Percentiles rank a stretch among this genome's conserved stretches.
These are phyloP conservation scores for Triglochin maritima DNA, from an alignment of 106 monocot genomes.

Conservation along the genomic window DNA sequence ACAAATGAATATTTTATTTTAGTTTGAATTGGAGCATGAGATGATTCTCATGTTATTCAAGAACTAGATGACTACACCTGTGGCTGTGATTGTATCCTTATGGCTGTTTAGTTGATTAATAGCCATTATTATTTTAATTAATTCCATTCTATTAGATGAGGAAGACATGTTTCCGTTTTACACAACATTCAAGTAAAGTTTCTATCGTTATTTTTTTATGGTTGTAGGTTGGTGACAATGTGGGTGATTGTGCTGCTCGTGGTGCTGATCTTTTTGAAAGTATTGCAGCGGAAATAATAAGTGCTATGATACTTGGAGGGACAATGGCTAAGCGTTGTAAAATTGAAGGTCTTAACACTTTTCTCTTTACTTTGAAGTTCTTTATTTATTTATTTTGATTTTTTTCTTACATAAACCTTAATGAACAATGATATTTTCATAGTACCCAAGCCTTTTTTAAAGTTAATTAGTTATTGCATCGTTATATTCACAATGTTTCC, in stretches of 20 bases:
- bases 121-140: too few species aligned
- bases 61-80: too few species aligned
- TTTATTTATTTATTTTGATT: background rate
- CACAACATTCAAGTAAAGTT: background rate
- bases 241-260: constrained; percentile 99
- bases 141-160: too few species aligned
- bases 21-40: too few species aligned
- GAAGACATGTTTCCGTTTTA: background rate
- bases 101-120: too few species aligned
- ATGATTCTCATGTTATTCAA: too few species aligned
- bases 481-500: too few species aligned
- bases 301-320: constrained; percentile 99
- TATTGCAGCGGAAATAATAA: constrained; percentile 99
- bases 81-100: too few species aligned
- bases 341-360: constrained; percentile 55
- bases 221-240: constrained; percentile 93
- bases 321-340: constrained; percentile 96
- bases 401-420: background rate
- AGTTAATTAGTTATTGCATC: too few species aligned
- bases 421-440: too few species aligned
- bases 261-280: constrained; percentile 99
- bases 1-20: too few species aligned
- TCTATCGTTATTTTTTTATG: background rate
- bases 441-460: too few species aligned
- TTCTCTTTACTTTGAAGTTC: background rate